Evolutionary conservation across 257 asterid species (phyloP).

Genomic region (Echites panduratus): DNA sequence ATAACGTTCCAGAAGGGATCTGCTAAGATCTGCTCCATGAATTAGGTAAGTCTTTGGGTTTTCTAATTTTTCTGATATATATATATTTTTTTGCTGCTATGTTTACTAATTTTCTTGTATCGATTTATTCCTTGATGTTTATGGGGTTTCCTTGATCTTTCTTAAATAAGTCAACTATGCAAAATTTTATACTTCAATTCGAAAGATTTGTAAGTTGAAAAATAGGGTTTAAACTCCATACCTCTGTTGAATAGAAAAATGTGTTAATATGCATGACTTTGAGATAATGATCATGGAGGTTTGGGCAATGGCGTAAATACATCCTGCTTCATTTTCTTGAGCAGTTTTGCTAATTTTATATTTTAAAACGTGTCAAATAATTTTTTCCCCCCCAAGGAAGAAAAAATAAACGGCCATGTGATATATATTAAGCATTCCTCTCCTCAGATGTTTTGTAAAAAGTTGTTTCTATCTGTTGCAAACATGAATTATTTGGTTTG

Average conservation of each 20-base stretch:
- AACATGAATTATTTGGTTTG: background rate
- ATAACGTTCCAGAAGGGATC: slow-evolving; percentile 11
- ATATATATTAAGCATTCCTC: background rate
- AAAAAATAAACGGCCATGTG: background rate
- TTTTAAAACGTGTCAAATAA: background rate
- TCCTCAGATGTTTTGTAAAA: background rate
- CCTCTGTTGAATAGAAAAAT: background rate
- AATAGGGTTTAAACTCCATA: background rate
- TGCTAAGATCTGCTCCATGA: slow-evolving; percentile 22
- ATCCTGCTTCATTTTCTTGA: background rate
- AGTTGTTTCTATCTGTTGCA: background rate
- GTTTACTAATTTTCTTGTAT: background rate
- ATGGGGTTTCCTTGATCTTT: background rate
- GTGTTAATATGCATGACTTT: background rate
- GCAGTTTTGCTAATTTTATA: background rate
- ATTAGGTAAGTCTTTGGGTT: slow-evolving; percentile 4
- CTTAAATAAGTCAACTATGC: slow-evolving; percentile 13
- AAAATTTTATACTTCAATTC: background rate
- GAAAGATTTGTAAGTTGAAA: background rate
- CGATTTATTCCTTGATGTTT: background rate
- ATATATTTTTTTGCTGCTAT: background rate
- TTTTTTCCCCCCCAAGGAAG: too few species aligned
- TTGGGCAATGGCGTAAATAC: slow-evolving; percentile 1
- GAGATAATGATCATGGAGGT: background rate
- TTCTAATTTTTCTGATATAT: background rate